Conservation (phyloP, 805 yeast species). For the Myxozyma kluyveri region DNA sequence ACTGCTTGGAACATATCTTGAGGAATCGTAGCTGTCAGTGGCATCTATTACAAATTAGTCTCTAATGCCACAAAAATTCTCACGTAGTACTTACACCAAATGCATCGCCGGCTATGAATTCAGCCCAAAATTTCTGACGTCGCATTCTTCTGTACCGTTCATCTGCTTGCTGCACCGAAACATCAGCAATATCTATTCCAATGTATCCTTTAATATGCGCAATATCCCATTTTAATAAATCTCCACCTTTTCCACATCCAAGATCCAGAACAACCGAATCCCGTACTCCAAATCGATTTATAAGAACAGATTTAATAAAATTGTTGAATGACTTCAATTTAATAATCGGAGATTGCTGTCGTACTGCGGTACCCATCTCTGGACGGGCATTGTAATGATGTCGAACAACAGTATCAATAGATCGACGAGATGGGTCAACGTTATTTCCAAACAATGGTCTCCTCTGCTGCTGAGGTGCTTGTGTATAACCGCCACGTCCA, state of each 20-base stretch:
- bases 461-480: conserved; percentile 1
- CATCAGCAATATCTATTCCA: conserved; percentile 90
- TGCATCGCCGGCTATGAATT: conserved; percentile 90
- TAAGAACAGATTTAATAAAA: conserved; percentile 80
- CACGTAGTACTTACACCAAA: conserved; percentile 51
- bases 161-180: conserved; percentile 79
- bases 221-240: conserved; percentile 81
- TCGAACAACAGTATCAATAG: conserved; percentile 64
- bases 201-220: conserved; percentile 71
- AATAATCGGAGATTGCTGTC: conserved; percentile 79
- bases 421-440: conserved; percentile 9
- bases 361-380: conserved; percentile 54
- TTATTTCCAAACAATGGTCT: neutral
- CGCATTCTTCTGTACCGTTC: conserved; percentile 63
- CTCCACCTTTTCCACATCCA: conserved; percentile 99
- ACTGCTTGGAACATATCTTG: conserved; percentile 55
- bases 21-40: conserved; percentile 17
- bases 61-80: conserved; percentile 57
- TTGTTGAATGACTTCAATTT: conserved; percentile 87
- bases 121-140: conserved; percentile 61
- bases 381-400: conserved; percentile 86
- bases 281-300: conserved; percentile 61
- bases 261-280: conserved; percentile 69
- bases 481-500: neutral
- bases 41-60: conserved; percentile 12